A percentile compares a stretch with the other conserved stretches of the same genome.
These are phyloP conservation scores for Clonostachys rhizophaga DNA, from an alignment of 2,329 filamentous ascomycete genomes.

Conservation along the genomic window DNA sequence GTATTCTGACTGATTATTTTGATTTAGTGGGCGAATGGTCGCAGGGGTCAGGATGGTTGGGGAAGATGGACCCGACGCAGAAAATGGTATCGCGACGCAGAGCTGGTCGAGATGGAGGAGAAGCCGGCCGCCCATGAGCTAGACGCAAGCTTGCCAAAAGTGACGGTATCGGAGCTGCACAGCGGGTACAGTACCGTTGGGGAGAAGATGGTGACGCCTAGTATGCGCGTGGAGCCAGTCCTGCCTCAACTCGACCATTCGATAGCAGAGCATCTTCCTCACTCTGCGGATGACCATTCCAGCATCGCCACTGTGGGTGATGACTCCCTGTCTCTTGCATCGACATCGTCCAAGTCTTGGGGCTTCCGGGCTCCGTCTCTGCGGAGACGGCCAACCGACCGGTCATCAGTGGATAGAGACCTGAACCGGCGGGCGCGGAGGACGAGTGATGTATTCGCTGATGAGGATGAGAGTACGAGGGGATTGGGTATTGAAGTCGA, in stretches of 20 bases:
- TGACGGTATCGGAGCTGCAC: constrained; percentile 11
- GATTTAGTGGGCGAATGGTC: constrained; percentile 79
- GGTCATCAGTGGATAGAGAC: constrained; percentile 8
- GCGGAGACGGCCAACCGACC: constrained; percentile 8
- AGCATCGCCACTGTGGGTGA: constrained; percentile 17
- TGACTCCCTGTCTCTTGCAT: constrained; percentile 39
- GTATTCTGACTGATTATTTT: too few species aligned
- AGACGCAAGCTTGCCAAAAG: constrained; percentile 24
- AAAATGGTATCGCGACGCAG: constrained; percentile 96
- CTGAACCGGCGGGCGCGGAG: constrained; percentile 28
- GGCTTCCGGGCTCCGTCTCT: constrained; percentile 30
- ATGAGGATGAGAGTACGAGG: constrained; percentile 35
- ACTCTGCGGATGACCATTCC: constrained; percentile 12
- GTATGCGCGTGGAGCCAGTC: constrained; percentile 5
- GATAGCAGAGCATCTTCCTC: not conserved
- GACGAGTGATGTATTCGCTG: constrained; percentile 35
- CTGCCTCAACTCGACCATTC: constrained; percentile 5
- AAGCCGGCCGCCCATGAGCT: constrained; percentile 24
- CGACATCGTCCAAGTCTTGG: constrained; percentile 38
- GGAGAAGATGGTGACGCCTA: constrained; percentile 27
- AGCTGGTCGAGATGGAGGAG: constrained; percentile 72
- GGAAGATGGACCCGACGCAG: constrained; percentile 86
- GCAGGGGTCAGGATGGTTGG: constrained; percentile 84
- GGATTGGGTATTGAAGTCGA: constrained; percentile 38
- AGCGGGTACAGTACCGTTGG: constrained; percentile 25